Evolutionary conservation across 805 yeast species (phyloP).

Genomic region (Candida corydali): DNA sequence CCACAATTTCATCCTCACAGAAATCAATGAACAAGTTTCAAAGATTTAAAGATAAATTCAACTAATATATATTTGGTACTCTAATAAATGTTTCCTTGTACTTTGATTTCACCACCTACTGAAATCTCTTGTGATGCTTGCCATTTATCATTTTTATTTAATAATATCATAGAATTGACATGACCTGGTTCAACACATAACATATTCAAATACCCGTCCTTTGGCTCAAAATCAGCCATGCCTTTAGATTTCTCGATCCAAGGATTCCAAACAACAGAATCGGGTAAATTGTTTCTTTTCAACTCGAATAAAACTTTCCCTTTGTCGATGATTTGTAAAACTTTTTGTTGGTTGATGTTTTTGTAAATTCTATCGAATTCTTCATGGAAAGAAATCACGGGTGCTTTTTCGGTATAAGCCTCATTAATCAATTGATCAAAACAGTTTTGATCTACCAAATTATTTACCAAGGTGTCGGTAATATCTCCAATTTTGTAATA

Average conservation of each 20-base stretch:
- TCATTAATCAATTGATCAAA: slow-evolving; percentile 71
- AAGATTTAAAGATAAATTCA: slow-evolving; percentile 29
- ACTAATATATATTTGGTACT: slow-evolving; percentile 9
- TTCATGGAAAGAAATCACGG: slow-evolving; percentile 64
- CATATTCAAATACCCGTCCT: slow-evolving; percentile 79
- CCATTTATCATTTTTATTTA: slow-evolving; percentile 77
- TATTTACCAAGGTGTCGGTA: slow-evolving; percentile 71
- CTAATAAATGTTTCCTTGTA: slow-evolving; percentile 47
- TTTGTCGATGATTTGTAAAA: slow-evolving; percentile 63
- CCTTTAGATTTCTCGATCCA: slow-evolving; percentile 81
- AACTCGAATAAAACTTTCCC: slow-evolving; percentile 72
- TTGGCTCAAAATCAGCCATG: slow-evolving; percentile 88
- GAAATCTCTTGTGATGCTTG: slow-evolving; percentile 59
- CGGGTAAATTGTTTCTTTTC: slow-evolving; percentile 58
- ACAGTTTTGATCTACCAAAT: slow-evolving; percentile 67
- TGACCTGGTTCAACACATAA: slow-evolving; percentile 93
- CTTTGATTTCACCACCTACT: slow-evolving; percentile 57
- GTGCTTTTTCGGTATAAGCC: slow-evolving; percentile 65
- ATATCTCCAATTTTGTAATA: slow-evolving; percentile 75
- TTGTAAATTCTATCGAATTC: slow-evolving; percentile 87
- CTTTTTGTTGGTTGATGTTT: slow-evolving; percentile 48
- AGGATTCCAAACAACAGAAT: slow-evolving; percentile 95
- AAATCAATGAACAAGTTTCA: slow-evolving; percentile 34
- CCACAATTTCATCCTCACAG: slow-evolving; percentile 39
- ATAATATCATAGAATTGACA: slow-evolving; percentile 61